phyloP scores from a whole-genome alignment of 2,329 filamentous ascomycete species.

The Westerdykella sp. region DNA sequence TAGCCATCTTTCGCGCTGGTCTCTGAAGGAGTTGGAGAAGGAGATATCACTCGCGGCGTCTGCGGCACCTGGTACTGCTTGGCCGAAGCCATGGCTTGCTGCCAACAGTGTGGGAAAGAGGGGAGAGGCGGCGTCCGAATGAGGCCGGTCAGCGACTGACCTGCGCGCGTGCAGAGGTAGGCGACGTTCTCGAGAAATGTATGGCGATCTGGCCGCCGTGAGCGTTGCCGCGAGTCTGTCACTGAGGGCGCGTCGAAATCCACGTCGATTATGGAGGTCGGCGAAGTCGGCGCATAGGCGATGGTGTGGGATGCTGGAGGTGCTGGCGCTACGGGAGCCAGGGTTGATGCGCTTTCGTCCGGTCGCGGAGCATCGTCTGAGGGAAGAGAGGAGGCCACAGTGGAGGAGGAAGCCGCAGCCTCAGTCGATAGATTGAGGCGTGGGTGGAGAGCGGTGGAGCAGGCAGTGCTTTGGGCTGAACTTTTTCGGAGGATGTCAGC shows the following conservation, averaged over 20 bases:
- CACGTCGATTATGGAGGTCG: neutral
- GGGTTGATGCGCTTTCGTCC: constrained; percentile 28
- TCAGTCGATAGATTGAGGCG: constrained; percentile 5
- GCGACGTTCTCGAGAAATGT: constrained; percentile 22
- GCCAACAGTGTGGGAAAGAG: constrained; percentile 45
- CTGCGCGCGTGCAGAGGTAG: constrained; percentile 19
- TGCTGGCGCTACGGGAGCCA: constrained; percentile 11
- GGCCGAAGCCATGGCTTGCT: constrained; percentile 40
- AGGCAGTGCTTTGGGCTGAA: constrained; percentile 6
- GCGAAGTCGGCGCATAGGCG: constrained; percentile 15
- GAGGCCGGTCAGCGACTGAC: constrained; percentile 49
- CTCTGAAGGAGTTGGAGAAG: constrained; percentile 58
- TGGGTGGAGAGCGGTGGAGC: constrained; percentile 4
- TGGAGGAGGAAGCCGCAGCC: constrained; percentile 22
- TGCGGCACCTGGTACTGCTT: constrained; percentile 58
- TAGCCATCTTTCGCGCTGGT: constrained; percentile 53
- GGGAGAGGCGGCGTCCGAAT: constrained; percentile 54
- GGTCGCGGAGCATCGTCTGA: constrained; percentile 29
- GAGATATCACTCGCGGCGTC: constrained; percentile 83
- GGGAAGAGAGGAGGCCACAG: constrained; percentile 29
- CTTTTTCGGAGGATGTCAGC: constrained; percentile 14
- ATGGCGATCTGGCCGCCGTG: constrained; percentile 7
- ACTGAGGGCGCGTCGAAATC: neutral
- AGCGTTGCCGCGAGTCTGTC: constrained; percentile 3
- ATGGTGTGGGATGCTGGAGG: constrained; percentile 14